A percentile compares a stretch with the other conserved stretches of the same genome.
These are phyloP conservation scores for Rhypophila decipiens DNA, from an alignment of 495 filamentous ascomycete genomes.

Conservation along the genomic window DNA sequence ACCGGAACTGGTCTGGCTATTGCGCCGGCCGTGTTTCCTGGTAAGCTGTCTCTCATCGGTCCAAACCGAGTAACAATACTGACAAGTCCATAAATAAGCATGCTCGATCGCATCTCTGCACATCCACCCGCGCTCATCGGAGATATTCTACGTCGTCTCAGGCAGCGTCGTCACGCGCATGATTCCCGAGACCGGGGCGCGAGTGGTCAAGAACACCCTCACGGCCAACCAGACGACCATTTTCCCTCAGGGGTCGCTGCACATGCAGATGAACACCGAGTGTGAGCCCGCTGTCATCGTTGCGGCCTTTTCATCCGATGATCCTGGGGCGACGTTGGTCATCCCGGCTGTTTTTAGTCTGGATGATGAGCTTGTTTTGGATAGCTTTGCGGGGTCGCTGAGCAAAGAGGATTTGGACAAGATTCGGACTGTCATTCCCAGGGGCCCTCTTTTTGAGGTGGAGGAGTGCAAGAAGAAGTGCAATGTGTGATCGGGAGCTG, in stretches of 20 bases:
- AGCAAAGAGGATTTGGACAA: conserved; percentile 27
- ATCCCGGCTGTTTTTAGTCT: conserved; percentile 27
- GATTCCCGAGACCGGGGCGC: conserved; percentile 37
- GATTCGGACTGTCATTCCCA: conserved; percentile 30
- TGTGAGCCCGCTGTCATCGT: conserved; percentile 36
- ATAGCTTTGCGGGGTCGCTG: conserved; percentile 23
- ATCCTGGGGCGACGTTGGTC: conserved; percentile 31
- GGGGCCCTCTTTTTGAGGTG: conserved; percentile 11
- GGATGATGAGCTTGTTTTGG: conserved; percentile 25
- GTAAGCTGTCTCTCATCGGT: no score
- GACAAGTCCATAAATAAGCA: conserved; percentile 21
- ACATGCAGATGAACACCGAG: conserved; percentile 42
- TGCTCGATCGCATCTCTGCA: conserved; percentile 46
- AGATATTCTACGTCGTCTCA: conserved; percentile 35
- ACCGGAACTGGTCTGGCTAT: conserved; percentile 31
- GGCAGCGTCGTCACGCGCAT: conserved; percentile 31
- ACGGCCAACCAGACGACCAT: conserved; percentile 30
- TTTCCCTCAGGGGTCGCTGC: conserved; percentile 39
- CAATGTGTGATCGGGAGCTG: no score
- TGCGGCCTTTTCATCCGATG: conserved; percentile 35
- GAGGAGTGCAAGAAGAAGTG: conserved; percentile 8
- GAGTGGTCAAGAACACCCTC: conserved; percentile 26
- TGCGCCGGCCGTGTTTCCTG: no score
- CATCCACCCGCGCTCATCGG: conserved; percentile 41
- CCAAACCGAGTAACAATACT: background rate